phyloP scores from a whole-genome alignment of 2,329 filamentous ascomycete species.

The Hypocreales sp. region DNA sequence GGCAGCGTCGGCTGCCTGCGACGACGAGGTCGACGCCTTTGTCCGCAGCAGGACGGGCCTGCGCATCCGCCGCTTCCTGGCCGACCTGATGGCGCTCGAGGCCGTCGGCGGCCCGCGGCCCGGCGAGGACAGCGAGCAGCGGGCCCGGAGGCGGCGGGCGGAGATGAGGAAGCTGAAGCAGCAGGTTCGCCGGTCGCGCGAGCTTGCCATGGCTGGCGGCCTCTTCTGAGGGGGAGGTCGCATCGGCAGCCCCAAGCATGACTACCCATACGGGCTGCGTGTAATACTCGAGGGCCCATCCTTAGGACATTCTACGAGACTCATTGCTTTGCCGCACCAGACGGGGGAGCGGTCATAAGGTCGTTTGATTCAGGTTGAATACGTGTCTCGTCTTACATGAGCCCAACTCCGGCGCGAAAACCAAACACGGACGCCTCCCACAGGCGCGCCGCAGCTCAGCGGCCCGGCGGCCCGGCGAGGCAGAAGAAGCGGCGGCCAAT shows the following conservation, averaged over 20 bases:
- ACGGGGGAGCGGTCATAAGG: too few species aligned
- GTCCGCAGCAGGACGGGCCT: constrained; percentile 36
- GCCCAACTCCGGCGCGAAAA: too few species aligned
- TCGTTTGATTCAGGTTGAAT: too few species aligned
- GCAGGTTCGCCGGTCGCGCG: constrained; percentile 17
- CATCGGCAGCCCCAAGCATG: too few species aligned
- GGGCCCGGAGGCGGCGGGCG: constrained; percentile 12
- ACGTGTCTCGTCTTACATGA: too few species aligned
- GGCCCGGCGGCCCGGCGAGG: neutral
- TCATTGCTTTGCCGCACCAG: neutral
- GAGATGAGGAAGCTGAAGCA: constrained; percentile 20
- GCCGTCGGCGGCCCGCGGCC: constrained; percentile 19
- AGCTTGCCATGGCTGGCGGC: constrained; percentile 7
- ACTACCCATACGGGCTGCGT: too few species aligned
- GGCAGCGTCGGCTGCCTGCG: constrained; percentile 38
- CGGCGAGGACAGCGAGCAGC: constrained; percentile 10
- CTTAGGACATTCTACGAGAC: neutral
- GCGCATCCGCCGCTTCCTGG: constrained; percentile 36
- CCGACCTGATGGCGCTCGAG: constrained; percentile 36
- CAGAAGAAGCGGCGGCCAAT: constrained; percentile 3
- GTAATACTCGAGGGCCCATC: neutral
- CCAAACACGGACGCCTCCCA: too few species aligned
- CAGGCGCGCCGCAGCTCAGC: too few species aligned
- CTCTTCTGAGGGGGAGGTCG: neutral
- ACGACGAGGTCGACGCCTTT: constrained; percentile 35